phyloP scores from a whole-genome alignment of 352 stramenopile species.

The Thalassiosira pacifica region DNA sequence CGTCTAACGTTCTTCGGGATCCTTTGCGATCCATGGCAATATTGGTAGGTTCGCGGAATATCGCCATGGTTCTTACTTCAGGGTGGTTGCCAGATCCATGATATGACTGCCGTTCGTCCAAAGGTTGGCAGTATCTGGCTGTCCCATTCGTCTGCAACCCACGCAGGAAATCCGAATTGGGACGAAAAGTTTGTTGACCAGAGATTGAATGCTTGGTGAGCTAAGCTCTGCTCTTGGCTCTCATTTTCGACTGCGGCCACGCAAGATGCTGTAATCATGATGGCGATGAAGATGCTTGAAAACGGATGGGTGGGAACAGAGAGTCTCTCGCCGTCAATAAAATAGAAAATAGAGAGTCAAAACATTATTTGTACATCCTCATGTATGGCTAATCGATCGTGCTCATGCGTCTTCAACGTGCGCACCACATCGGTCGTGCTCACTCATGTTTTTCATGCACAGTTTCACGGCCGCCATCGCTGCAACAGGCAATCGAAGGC shows the following conservation, averaged over 20 bases:
- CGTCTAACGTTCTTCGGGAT: conserved; percentile 23
- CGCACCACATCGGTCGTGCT: too few relatives aligned
- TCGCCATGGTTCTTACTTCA: conserved; percentile 34
- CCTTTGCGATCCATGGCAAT: conserved; percentile 40
- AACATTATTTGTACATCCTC: too few relatives aligned
- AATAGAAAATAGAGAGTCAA: too few relatives aligned
- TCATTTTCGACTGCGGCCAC: not conserved
- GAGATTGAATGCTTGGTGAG: conserved; percentile 31
- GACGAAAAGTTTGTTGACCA: conserved; percentile 17
- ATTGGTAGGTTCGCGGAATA: conserved; percentile 39
- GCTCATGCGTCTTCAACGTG: too few relatives aligned
- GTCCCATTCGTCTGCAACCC: not conserved
- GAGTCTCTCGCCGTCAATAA: too few relatives aligned
- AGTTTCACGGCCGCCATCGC: too few relatives aligned
- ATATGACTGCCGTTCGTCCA: conserved; percentile 29
- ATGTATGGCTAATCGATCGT: too few relatives aligned
- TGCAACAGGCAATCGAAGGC: too few relatives aligned
- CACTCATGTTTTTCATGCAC: too few relatives aligned
- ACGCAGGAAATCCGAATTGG: conserved; percentile 6
- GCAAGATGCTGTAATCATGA: not conserved
- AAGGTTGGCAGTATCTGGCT: not conserved
- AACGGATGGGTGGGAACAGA: too few relatives aligned
- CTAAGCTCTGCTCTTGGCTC: conserved; percentile 3
- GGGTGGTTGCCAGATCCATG: conserved; percentile 31
- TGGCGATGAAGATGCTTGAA: too few relatives aligned